These are phyloP conservation scores for Aulographum hederae DNA, from an alignment of 2,329 filamentous ascomycete species.

Conservation along the genomic window DNA sequence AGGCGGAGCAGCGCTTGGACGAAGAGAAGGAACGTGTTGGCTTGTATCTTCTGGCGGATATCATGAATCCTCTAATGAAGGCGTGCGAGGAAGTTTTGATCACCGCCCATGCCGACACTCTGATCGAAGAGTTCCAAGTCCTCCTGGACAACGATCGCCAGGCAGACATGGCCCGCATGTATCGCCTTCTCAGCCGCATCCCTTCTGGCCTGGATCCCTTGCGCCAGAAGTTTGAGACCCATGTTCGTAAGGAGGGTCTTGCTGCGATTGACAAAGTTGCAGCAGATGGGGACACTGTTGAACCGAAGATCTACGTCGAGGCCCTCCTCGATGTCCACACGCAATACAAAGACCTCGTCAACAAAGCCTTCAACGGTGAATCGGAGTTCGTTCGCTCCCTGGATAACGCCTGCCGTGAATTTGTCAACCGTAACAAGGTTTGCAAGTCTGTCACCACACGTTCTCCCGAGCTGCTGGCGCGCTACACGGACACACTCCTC, in stretches of 20 bases:
- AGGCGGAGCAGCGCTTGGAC: conserved; percentile 72
- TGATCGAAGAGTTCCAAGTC: conserved; percentile 89
- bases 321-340: conserved; percentile 86
- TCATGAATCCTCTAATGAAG: conserved; percentile 66
- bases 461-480: conserved; percentile 84
- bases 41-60: conserved; percentile 83
- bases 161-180: conserved; percentile 94
- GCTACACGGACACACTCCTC: conserved; percentile 82
- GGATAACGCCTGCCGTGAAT: conserved; percentile 93
- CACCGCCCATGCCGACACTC: conserved; percentile 64
- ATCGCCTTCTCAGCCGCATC: conserved; percentile 74
- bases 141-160: conserved; percentile 87
- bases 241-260: conserved; percentile 79
- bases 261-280: conserved; percentile 83
- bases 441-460: conserved; percentile 88
- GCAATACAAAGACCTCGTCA: conserved; percentile 80
- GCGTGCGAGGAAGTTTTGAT: conserved; percentile 81
- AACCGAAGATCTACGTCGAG: conserved; percentile 94
- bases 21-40: conserved; percentile 91
- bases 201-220: conserved; percentile 82
- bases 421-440: conserved; percentile 93
- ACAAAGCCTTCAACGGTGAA: conserved; percentile 83
- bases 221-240: conserved; percentile 70
- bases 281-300: conserved; percentile 70
- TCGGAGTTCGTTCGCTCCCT: conserved; percentile 91